Evolutionary conservation across 371 early-diverging fungal genomes (phyloP).

Genomic region (Mucor lusitanicus): DNA sequence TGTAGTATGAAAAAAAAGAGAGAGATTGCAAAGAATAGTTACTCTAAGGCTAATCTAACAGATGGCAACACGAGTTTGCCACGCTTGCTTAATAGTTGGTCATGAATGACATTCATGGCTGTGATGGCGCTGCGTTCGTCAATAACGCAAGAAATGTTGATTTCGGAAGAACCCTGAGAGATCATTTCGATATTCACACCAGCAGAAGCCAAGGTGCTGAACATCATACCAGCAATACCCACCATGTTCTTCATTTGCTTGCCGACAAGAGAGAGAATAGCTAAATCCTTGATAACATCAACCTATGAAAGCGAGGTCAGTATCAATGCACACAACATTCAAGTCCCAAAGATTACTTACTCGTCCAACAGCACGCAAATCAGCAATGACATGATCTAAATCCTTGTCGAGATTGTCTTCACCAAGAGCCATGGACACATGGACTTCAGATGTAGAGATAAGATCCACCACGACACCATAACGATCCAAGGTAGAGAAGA

Average conservation of each 20-base stretch:
- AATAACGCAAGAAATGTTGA: constrained; percentile 97
- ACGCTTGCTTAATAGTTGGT: constrained; percentile 50
- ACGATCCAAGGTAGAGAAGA: constrained; percentile 87
- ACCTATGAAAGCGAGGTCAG: constrained; percentile 32
- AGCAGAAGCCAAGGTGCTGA: constrained; percentile 84
- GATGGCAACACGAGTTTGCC: constrained; percentile 29
- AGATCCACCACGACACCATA: constrained; percentile 93
- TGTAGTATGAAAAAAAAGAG: neutral
- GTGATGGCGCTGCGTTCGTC: constrained; percentile 64
- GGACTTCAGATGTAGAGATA: constrained; percentile 95
- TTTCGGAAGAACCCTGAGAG: constrained; percentile 96
- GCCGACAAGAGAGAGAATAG: constrained; percentile 96
- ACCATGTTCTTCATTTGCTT: constrained; percentile 95
- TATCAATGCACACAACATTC: neutral
- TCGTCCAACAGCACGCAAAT: constrained; percentile 71
- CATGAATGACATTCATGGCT: constrained; percentile 91
- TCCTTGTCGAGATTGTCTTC: constrained; percentile 63
- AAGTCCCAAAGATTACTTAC: constrained; percentile 33
- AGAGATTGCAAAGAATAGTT: neutral
- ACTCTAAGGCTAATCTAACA: constrained; percentile 23
- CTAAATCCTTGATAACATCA: constrained; percentile 80
- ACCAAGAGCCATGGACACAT: constrained; percentile 93
- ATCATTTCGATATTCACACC: constrained; percentile 98
- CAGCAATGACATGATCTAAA: constrained; percentile 68
- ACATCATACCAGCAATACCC: constrained; percentile 94